Evolutionary conservation across 345 rosid species (phyloP).

Genomic region (Heritiera littoralis): DNA sequence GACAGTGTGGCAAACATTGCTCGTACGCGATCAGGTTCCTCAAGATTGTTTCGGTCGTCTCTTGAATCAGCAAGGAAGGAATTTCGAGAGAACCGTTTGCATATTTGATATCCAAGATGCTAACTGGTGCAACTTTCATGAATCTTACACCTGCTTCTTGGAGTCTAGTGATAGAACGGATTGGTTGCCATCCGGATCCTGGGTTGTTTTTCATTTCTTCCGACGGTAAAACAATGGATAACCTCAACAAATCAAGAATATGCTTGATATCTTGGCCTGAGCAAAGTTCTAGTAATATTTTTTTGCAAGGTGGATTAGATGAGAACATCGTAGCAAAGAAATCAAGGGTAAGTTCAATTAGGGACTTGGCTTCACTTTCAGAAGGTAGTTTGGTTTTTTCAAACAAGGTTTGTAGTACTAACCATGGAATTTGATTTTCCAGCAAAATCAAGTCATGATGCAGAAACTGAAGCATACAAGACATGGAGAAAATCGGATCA

Average conservation of each 20-base stretch:
- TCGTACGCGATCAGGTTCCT: neutral
- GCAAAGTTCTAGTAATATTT: too few species aligned
- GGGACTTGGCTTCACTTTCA: constrained; percentile 11
- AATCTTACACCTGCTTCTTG: constrained; percentile 25
- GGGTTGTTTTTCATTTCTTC: neutral
- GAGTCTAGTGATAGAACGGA: constrained; percentile 15
- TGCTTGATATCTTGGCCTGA: constrained; percentile 3
- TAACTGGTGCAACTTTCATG: neutral
- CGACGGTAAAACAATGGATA: constrained; percentile 15
- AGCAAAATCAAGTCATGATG: constrained; percentile 33
- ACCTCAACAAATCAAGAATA: constrained; percentile 28
- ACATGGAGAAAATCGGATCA: constrained; percentile 29
- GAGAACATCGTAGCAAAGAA: constrained; percentile 23
- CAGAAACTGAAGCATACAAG: constrained; percentile 20
- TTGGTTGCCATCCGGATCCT: constrained; percentile 1
- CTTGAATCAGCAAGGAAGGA: constrained; percentile 20
- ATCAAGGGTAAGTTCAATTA: constrained; percentile 9
- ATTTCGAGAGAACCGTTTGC: constrained; percentile 14
- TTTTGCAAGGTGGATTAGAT: neutral
- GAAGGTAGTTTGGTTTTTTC: neutral
- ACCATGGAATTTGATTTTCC: constrained; percentile 37
- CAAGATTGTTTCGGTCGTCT: constrained; percentile 18
- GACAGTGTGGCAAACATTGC: too few species aligned
- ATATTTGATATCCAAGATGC: constrained; percentile 26
- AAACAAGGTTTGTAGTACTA: constrained; percentile 32